Base-by-base conservation (phyloP, 148 eudicot genomes). In the Camellia sinensis region DNA sequence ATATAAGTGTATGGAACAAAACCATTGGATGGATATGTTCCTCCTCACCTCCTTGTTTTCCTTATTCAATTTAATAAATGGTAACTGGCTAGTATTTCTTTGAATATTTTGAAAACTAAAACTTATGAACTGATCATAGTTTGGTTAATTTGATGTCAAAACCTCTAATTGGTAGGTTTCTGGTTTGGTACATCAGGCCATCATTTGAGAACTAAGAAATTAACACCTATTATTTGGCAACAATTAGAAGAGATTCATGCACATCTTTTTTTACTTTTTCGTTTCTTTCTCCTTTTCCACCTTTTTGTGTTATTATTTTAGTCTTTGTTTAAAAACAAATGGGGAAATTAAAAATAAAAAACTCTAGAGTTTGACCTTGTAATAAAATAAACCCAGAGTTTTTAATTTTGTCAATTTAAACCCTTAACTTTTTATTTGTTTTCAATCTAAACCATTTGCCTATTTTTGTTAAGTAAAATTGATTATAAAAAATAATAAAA, bases 71-170 rank as follows among this genome's bases (percentile, higher is more conserved):
- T 66, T 11, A 37, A 29, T 66, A 37, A 11, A 2, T 13, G 5
- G 15, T 66, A 22, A 19, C 64, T 60, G 22, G 21, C 3, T n/a
- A 2, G 64, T 60, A 18, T 17, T 60, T 60, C 64, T 60, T 60
- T 7, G 8, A 60, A 60, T 12, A n/a, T 63, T 63, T 63, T 19
- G 37, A 63, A 21, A 63, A 63, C 40, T n/a, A 63, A 7, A 40
- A 21, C 40, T 63, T 63, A 5, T 19, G 67, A 66, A 66, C 45
- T 40, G 70, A 66, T 14, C 70, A 64, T 1, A 45, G 45, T 29
- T 29, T 66, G 70, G 70, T 66, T 66, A 66, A 66, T 66, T 66
- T 29, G 70, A 66, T 66, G 70, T 66, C 70, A 66, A 21, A 37
- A 66, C 43, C 64, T 61, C 12, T 62, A 66, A 12, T 66, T 66